These are phyloP conservation scores for Rhynchosporium secalis DNA, from an alignment of 2,329 filamentous ascomycete species.

Conservation along the genomic window DNA sequence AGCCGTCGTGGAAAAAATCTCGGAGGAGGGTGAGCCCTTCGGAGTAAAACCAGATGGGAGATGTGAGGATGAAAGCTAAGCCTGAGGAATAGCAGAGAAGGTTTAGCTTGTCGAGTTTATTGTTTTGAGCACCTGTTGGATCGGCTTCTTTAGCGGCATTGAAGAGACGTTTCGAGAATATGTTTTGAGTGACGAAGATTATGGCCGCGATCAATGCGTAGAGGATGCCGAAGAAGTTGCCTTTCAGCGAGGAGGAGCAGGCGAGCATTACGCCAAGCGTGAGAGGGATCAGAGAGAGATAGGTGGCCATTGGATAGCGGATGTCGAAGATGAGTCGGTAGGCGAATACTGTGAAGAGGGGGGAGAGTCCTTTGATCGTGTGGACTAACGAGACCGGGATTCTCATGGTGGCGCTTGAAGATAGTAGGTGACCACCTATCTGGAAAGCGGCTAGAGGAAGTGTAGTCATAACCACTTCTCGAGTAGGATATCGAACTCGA, in stretches of 20 bases:
- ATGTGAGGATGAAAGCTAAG: constrained; percentile 82
- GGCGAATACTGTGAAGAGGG: constrained; percentile 90
- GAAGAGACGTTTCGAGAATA: constrained; percentile 96
- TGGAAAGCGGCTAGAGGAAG: constrained; percentile 92
- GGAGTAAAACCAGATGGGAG: constrained; percentile 89
- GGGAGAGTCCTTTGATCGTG: constrained; percentile 96
- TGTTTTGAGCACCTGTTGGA: constrained; percentile 65
- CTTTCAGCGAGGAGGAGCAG: constrained; percentile 87
- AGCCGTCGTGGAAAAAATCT: constrained; percentile 80
- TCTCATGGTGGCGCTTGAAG: constrained; percentile 88
- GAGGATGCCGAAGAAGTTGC: constrained; percentile 85
- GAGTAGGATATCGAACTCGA: constrained; percentile 77
- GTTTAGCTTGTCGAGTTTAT: constrained; percentile 95
- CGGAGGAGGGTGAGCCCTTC: constrained; percentile 78
- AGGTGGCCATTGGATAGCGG: constrained; percentile 82
- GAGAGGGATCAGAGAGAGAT: constrained; percentile 84
- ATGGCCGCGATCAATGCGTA: constrained; percentile 88
- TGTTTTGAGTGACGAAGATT: constrained; percentile 97
- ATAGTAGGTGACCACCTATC: constrained; percentile 89
- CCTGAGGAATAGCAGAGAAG: constrained; percentile 96
- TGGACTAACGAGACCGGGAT: constrained; percentile 97
- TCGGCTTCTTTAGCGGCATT: constrained; percentile 89
- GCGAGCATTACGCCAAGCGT: constrained; percentile 95
- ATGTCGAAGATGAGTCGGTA: constrained; percentile 90
- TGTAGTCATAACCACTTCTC: constrained; percentile 81